Percentiles rank a stretch among this genome's conserved stretches.
phyloP scores from a whole-genome alignment of 1,284 basidiomycete genomes.

The Tetrapyrgos nigripes region DNA sequence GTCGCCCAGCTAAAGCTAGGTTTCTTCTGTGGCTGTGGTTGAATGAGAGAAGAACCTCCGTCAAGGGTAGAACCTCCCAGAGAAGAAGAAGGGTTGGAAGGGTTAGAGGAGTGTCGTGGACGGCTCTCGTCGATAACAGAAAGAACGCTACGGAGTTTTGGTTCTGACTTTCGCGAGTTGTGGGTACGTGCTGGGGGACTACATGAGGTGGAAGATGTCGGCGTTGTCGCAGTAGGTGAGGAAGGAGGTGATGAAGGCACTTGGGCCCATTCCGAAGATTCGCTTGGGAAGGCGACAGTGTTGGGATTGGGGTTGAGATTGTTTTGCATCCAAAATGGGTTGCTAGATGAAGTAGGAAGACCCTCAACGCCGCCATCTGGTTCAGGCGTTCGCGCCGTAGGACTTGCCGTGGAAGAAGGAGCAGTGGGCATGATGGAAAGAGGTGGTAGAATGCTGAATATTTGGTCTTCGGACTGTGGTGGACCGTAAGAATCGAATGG shows the following conservation, averaged over 20 bases:
- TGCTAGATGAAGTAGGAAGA: constrained; percentile 35
- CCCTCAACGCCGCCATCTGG: constrained; percentile 35
- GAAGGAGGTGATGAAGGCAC: constrained; percentile 47
- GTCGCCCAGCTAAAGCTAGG: constrained; percentile 35
- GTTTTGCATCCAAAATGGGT: constrained; percentile 28
- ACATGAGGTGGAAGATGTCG: constrained; percentile 43
- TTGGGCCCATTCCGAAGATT: constrained; percentile 60
- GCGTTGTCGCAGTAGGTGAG: constrained; percentile 54
- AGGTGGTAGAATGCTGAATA: constrained; percentile 91
- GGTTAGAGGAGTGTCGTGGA: constrained; percentile 27
- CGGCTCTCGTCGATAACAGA: constrained; percentile 67
- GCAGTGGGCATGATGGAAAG: constrained; percentile 73
- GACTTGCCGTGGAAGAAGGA: constrained; percentile 55
- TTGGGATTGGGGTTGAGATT: constrained; percentile 36
- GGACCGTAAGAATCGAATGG: constrained; percentile 94
- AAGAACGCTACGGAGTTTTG: constrained; percentile 70
- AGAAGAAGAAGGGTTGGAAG: neutral
- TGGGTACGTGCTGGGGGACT: constrained; percentile 49
- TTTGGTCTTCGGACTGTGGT: constrained; percentile 86
- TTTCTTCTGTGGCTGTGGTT: constrained; percentile 27
- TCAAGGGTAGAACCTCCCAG: neutral
- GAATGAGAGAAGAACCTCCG: constrained; percentile 19
- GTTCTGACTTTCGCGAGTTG: constrained; percentile 62
- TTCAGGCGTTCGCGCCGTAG: constrained; percentile 54
- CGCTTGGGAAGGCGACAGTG: constrained; percentile 45